Evolutionary conservation across 2,329 filamentous ascomycete species (phyloP).

Genomic region (Polytolypa hystricis): DNA sequence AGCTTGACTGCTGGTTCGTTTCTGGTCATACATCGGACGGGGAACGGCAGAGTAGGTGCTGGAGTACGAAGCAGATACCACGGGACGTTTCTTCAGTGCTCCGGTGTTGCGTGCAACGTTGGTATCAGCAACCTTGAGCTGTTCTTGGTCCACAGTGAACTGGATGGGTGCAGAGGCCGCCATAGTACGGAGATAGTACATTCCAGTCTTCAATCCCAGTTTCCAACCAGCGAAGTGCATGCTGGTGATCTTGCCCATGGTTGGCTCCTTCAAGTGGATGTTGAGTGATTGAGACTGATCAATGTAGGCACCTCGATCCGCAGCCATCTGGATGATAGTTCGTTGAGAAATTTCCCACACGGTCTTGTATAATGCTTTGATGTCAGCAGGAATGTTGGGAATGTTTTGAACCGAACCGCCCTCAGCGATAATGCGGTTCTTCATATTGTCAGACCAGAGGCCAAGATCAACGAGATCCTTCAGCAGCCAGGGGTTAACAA

Average conservation of each 20-base stretch:
- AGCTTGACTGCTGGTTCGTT: slow-evolving; percentile 20
- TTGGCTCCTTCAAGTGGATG: slow-evolving; percentile 98
- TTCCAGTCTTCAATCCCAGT: slow-evolving; percentile 96
- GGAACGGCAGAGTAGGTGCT: slow-evolving; percentile 52
- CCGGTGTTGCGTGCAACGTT: slow-evolving; percentile 54
- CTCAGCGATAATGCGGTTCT: slow-evolving; percentile 98
- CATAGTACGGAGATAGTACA: slow-evolving; percentile 99
- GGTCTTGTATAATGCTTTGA: slow-evolving; percentile 98
- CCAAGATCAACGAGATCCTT: slow-evolving; percentile 98
- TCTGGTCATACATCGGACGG: slow-evolving; percentile 48
- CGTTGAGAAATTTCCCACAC: slow-evolving; percentile 99
- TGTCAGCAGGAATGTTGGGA: slow-evolving; percentile 87
- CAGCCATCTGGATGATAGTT: slow-evolving; percentile 92
- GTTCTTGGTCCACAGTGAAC: slow-evolving; percentile 97
- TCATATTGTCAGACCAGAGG: slow-evolving; percentile 98
- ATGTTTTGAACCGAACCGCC: slow-evolving; percentile 94
- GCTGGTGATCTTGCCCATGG: slow-evolving; percentile 98
- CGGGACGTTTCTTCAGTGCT: slow-evolving; percentile 58
- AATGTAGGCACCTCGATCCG: slow-evolving; percentile 95
- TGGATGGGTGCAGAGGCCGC: slow-evolving; percentile 94
- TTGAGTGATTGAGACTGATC: slow-evolving; percentile 98
- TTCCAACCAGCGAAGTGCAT: slow-evolving; percentile 99
- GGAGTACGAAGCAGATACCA: slow-evolving; percentile 46
- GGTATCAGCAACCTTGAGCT: slow-evolving; percentile 75
- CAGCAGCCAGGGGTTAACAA: slow-evolving; percentile 96